Conservation (phyloP, 2,329 filamentous ascomycete genomes). For the Colletotrichum sp. region DNA sequence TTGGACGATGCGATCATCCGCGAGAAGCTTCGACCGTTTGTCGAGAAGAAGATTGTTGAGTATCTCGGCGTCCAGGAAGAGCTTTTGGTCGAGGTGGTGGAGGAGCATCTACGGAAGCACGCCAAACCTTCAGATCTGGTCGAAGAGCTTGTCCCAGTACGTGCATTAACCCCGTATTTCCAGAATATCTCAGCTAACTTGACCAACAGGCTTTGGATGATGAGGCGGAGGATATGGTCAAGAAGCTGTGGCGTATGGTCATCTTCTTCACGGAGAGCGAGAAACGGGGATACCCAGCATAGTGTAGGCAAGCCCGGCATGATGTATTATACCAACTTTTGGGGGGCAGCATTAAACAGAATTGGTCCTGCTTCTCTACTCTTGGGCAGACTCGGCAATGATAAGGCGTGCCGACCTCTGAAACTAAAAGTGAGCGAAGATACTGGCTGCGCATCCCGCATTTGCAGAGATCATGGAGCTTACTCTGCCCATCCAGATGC, state of each 20-base stretch:
- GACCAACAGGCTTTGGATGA: conserved; percentile 79
- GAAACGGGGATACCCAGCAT: conserved; percentile 82
- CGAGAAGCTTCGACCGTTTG: conserved; percentile 90
- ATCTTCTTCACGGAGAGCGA: conserved; percentile 97
- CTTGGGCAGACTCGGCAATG: neutral
- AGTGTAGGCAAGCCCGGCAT: conserved; percentile 25
- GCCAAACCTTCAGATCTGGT: conserved; percentile 80
- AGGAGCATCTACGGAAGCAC: conserved; percentile 81
- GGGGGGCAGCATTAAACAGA: neutral
- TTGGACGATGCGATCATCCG: conserved; percentile 81
- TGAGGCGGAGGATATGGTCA: conserved; percentile 90
- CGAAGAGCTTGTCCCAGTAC: conserved; percentile 82
- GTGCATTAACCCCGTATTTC: conserved; percentile 34
- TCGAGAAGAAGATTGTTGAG: conserved; percentile 98
- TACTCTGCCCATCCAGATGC: neutral
- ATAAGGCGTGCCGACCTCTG: neutral
- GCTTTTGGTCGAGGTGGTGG: conserved; percentile 90
- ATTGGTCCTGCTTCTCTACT: neutral
- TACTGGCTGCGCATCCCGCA: neutral
- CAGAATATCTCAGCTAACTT: conserved; percentile 30
- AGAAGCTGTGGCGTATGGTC: conserved; percentile 98
- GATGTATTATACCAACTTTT: conserved; percentile 13
- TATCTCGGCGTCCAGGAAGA: conserved; percentile 96
- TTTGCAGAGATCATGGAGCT: neutral
- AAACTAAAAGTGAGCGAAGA: neutral